These are phyloP conservation scores for Clarireedia sp. DNA, from an alignment of 2,329 filamentous ascomycete species.

Conservation along the genomic window DNA sequence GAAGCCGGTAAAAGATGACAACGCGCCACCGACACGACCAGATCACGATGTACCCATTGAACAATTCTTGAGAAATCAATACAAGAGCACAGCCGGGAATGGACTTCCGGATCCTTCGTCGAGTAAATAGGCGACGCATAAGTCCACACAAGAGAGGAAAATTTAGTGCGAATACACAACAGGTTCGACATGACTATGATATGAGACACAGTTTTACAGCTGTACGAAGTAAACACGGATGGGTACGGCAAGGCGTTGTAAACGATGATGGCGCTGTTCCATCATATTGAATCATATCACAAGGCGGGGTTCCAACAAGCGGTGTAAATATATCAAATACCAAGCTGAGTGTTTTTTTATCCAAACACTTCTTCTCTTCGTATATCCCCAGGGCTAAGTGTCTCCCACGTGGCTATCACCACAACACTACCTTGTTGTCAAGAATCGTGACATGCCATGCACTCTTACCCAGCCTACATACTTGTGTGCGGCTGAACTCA, in stretches of 20 bases:
- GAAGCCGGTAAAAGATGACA: neutral
- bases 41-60: constrained; percentile 28
- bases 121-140: neutral
- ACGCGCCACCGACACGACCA: constrained; percentile 19
- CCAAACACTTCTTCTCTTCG: neutral
- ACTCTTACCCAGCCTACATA: neutral
- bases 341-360: neutral
- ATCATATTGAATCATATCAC: neutral
- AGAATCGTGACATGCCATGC: neutral
- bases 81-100: constrained; percentile 21
- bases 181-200: too few relatives aligned
- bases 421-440: too few relatives aligned
- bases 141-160: neutral
- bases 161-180: neutral
- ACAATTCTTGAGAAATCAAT: constrained; percentile 25
- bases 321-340: neutral
- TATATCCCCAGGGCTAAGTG: too few relatives aligned
- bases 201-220: neutral
- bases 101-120: constrained; percentile 13
- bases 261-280: neutral
- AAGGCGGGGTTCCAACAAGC: neutral
- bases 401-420: too few relatives aligned
- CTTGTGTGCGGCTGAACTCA: too few relatives aligned
- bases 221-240: neutral
- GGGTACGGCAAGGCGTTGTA: neutral